Evolutionary conservation across 2,329 filamentous ascomycete genomes (phyloP).

Genomic region (Aspergillus pseudoglaucus): DNA sequence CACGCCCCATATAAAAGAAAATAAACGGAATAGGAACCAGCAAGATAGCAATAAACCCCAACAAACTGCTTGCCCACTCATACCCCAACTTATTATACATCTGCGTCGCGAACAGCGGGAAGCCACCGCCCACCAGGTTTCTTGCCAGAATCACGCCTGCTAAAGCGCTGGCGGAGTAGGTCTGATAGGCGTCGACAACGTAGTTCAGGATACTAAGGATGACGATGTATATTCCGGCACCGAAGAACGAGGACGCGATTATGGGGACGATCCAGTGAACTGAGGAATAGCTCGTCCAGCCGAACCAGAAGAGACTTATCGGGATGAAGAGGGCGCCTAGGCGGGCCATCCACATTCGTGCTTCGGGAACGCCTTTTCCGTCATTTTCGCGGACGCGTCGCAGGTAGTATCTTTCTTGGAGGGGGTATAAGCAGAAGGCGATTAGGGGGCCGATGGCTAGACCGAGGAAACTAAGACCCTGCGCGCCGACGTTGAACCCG

Average conservation of each 20-base stretch:
- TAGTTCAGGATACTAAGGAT: conserved; percentile 71
- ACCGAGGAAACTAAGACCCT: conserved; percentile 52
- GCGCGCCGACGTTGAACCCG: conserved; percentile 48
- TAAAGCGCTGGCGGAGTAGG: conserved; percentile 64
- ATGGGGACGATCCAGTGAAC: conserved; percentile 62
- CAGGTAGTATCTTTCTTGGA: conserved; percentile 37
- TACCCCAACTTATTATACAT: conserved; percentile 32
- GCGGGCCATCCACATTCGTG: conserved; percentile 59
- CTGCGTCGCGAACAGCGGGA: conserved; percentile 28
- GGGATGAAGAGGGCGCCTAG: conserved; percentile 55
- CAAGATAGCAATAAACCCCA: conserved; percentile 32
- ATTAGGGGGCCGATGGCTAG: conserved; percentile 58
- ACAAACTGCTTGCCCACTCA: conserved; percentile 32
- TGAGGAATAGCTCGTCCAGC: conserved; percentile 57
- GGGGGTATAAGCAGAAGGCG: conserved; percentile 50
- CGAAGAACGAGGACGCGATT: conserved; percentile 58
- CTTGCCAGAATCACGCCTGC: conserved; percentile 70
- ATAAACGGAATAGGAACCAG: conserved; percentile 35
- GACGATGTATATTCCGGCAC: conserved; percentile 64
- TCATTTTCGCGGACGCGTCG: conserved; percentile 39
- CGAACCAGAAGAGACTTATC: conserved; percentile 63
- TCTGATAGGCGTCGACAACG: conserved; percentile 66
- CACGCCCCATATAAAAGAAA: conserved; percentile 30
- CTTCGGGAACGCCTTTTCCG: conserved; percentile 53
- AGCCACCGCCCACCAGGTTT: conserved; percentile 47